Conservation (phyloP, 352 stramenopile species). For the Globisporangium nagaii region DNA sequence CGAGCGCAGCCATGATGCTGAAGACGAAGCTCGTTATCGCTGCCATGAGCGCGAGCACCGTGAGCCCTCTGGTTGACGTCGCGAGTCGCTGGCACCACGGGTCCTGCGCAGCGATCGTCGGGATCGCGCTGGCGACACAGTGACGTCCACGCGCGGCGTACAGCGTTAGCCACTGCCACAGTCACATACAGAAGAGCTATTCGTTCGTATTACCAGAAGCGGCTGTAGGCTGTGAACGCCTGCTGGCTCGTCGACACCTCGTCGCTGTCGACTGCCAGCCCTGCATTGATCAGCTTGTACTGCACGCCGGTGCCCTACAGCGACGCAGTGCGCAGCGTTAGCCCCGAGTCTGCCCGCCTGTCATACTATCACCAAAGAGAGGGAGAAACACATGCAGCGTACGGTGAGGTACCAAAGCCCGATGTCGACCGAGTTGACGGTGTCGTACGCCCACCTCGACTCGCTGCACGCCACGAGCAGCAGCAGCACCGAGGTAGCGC, state of each 20-base stretch:
- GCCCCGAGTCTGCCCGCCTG: no score
- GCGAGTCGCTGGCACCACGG: conserved; percentile 63
- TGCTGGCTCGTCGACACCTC: conserved; percentile 18
- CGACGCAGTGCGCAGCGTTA: neutral
- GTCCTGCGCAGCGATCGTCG: conserved; percentile 32
- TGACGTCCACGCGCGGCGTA: neutral
- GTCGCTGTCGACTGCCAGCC: conserved; percentile 29
- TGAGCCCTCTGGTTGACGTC: conserved; percentile 35
- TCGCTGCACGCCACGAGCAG: conserved; percentile 38
- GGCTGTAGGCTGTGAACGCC: conserved; percentile 22
- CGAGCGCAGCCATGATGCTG: conserved; percentile 41
- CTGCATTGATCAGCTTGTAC: conserved; percentile 82
- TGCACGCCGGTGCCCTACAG: conserved; percentile 56
- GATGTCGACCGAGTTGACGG: conserved; percentile 69
- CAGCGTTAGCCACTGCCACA: neutral
- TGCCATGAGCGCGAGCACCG: conserved; percentile 44
- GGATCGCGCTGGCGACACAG: conserved; percentile 21
- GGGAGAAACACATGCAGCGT: no score
- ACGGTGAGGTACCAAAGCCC: conserved; percentile 67
- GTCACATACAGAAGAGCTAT: neutral
- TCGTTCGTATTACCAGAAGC: conserved; percentile 28
- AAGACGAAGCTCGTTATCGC: conserved; percentile 51
- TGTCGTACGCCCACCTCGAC: conserved; percentile 53
- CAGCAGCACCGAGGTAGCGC: conserved; percentile 41
- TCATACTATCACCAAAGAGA: conserved; percentile 1